These are phyloP conservation scores for Ceratobasidium sp. DNA, from an alignment of 1,284 basidiomycete species.

Conservation along the genomic window DNA sequence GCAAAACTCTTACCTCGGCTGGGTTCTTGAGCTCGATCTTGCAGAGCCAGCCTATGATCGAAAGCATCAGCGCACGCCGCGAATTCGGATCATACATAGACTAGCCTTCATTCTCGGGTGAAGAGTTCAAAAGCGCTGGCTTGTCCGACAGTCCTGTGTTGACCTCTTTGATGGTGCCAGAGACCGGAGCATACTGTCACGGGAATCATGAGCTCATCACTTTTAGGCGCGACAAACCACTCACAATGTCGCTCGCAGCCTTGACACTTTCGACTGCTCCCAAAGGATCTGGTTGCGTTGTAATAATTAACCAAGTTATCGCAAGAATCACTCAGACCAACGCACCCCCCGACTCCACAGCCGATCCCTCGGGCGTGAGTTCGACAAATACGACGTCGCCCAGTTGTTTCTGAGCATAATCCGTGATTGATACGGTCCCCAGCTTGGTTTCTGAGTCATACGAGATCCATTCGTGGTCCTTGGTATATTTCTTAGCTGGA, in stretches of 20 bases:
- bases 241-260: conserved; percentile 92
- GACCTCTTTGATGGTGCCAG: conserved; percentile 81
- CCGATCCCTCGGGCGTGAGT: conserved; percentile 73
- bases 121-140: conserved; percentile 89
- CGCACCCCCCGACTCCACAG: conserved; percentile 81
- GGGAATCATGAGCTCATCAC: conserved; percentile 45
- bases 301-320: neutral
- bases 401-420: conserved; percentile 91
- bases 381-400: conserved; percentile 99
- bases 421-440: conserved; percentile 88
- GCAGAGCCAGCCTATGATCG: conserved; percentile 86
- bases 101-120: conserved; percentile 83
- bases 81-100: conserved; percentile 21
- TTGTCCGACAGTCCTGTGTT: conserved; percentile 75
- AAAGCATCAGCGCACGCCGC: neutral
- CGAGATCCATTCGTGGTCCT: conserved; percentile 88
- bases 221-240: neutral
- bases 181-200: conserved; percentile 86
- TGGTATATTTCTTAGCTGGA: conserved; percentile 81
- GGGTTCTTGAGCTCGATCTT: conserved; percentile 86
- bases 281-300: conserved; percentile 70
- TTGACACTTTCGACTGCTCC: conserved; percentile 99
- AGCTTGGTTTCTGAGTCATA: conserved; percentile 82
- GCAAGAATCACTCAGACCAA: conserved; percentile 13
- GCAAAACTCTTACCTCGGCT: conserved; percentile 61